phyloP scores from a whole-genome alignment of 441 rosid species.

The Bocquillonia castaneifolia region DNA sequence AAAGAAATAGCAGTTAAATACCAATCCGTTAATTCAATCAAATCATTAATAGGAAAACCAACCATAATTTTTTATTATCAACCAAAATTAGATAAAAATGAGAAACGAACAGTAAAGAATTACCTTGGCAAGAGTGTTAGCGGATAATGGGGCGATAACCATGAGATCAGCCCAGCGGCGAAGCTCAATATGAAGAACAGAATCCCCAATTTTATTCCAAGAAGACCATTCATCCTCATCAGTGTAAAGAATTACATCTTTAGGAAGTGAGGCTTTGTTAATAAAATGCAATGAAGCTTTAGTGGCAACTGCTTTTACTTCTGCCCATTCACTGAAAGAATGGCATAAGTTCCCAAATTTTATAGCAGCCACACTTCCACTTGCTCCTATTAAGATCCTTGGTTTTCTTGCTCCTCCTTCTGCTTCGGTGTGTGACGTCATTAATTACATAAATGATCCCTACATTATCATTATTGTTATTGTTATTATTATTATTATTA shows the following conservation, averaged over 20 bases:
- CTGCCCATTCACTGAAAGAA: slow-evolving; percentile 76
- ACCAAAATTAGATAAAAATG: too few species aligned
- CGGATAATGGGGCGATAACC: slow-evolving; percentile 80
- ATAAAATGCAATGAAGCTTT: slow-evolving; percentile 66
- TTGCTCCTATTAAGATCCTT: slow-evolving; percentile 65
- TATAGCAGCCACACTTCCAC: slow-evolving; percentile 92
- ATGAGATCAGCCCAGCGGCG: slow-evolving; percentile 82
- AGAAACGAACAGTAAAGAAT: neutral
- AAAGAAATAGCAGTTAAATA: neutral
- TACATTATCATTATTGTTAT: too few species aligned
- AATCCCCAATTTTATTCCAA: slow-evolving; percentile 75
- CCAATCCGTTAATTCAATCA: neutral
- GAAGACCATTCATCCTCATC: slow-evolving; percentile 76
- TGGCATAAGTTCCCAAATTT: slow-evolving; percentile 77
- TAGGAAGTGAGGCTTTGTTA: slow-evolving; percentile 56
- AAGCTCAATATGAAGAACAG: slow-evolving; percentile 76
- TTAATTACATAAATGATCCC: too few species aligned
- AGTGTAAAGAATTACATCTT: slow-evolving; percentile 56
- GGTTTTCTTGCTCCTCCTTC: slow-evolving; percentile 59
- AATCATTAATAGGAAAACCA: neutral
- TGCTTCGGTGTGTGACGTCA: too few species aligned
- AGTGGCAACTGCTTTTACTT: slow-evolving; percentile 76
- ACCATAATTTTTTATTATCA: neutral
- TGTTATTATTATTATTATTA: too few species aligned
- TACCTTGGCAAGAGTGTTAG: slow-evolving; percentile 88